Conservation (phyloP, 169 alveolate genomes). For the Neospora caninum region DNA sequence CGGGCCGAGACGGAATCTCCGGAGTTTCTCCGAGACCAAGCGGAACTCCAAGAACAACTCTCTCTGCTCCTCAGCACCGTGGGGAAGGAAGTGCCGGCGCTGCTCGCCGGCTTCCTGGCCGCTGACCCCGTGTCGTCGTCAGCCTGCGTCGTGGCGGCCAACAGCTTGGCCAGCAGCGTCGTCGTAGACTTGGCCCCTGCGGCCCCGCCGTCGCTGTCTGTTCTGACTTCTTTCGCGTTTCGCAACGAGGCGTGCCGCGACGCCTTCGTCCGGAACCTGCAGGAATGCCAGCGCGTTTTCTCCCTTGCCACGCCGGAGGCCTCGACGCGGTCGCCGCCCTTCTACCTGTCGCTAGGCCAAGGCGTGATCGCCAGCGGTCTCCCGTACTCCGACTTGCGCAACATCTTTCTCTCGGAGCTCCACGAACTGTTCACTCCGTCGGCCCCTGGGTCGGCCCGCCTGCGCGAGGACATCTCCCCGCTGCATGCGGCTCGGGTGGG, state of each 20-base stretch:
- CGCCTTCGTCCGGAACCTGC: not conserved
- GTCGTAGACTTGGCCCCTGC: not conserved
- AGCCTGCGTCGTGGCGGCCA: not conserved
- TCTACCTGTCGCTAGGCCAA: not conserved
- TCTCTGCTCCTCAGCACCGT: not conserved
- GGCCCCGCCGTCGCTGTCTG: not conserved
- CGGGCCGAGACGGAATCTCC: not conserved
- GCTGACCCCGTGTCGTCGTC: not conserved
- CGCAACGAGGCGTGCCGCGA: not conserved
- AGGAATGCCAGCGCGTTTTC: not conserved
- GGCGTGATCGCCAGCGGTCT: constrained; percentile 18
- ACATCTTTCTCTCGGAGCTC: not conserved
- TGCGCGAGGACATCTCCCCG: not conserved
- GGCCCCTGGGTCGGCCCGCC: not conserved
- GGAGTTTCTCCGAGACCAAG: constrained; percentile 30
- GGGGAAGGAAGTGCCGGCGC: constrained; percentile 1
- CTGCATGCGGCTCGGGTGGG: not conserved
- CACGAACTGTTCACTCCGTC: not conserved
- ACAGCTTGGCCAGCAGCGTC: not conserved
- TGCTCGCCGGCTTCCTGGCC: not conserved
- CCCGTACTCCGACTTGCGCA: not conserved
- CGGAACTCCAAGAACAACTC: constrained; percentile 28
- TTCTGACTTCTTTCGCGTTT: not conserved
- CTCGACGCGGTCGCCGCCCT: not conserved
- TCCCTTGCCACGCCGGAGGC: not conserved